Evolutionary conservation across 257 asterid species (phyloP), one percentile per base, ranked within the genome.

Genomic region (Orobanche coerulescens): DNA sequence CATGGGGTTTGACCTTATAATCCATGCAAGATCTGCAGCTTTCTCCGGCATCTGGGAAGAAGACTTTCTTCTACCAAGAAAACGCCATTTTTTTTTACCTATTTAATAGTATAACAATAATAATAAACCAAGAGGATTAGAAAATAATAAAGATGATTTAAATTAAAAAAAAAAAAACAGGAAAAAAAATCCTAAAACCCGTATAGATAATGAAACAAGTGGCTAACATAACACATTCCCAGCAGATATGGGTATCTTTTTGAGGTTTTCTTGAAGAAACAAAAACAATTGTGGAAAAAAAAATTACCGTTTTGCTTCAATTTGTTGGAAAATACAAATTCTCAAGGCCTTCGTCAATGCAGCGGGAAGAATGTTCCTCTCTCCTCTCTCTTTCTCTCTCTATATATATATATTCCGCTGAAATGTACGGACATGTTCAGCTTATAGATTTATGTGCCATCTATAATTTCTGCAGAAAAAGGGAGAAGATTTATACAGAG

Each of bases 21-120:
- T 19, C 87, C 85, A 83, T 59, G 79, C 61, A 58, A 64, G 51
- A 15, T 65, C 81, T 18, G 67, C 66, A 68, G 65, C 76, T 80
- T 85, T 90, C 72, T 81, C 89, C 33, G 72, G 73, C 83, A 79
- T 82, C 62, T 69, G 69, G 42, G 68, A 30, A 67, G 59, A 23
- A 59, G 65, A 22, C 71, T 28, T 62, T 5, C 22, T 16, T 6
- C 34, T 11, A 46, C 28, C 47, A 8, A 15, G 26, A 42, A 51
- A 44, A 47, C 3, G 20, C 26, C 12, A 16, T 10, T 62, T n/a
- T 48, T 63, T 26, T 15, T 25, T 14, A 15, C 54, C 39, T 37
- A 37, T n/a, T 37, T 37, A n/a, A 44, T 14, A 16, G n/a, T n/a
- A 47, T 42, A 14, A 14, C 1, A 19, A 49, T 2, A 36, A 15